A percentile compares a stretch with the other conserved stretches of the same genome.
phyloP scores from a whole-genome alignment of 495 filamentous ascomycete genomes.

The Talaromyces proteolyticus region DNA sequence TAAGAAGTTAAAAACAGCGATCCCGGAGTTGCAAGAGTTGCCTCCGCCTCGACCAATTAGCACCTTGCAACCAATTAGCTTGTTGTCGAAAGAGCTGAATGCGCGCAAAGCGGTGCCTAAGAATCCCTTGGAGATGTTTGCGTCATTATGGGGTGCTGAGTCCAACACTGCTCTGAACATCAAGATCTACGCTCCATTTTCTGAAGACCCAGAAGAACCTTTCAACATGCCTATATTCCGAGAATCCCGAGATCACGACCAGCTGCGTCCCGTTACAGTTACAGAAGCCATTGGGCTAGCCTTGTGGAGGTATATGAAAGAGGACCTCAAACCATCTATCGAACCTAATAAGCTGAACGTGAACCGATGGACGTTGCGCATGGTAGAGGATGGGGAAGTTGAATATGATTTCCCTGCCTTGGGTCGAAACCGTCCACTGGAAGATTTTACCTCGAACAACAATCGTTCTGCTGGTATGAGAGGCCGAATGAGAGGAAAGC shows the following conservation, averaged over 20 bases:
- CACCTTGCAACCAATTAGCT: slow-evolving; percentile 70
- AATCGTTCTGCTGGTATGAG: slow-evolving; percentile 60
- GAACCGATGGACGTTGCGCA: slow-evolving; percentile 86
- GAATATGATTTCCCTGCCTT: slow-evolving; percentile 93
- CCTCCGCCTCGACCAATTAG: slow-evolving; percentile 91
- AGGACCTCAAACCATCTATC: slow-evolving; percentile 68
- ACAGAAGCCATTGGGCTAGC: slow-evolving; percentile 86
- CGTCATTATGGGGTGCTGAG: slow-evolving; percentile 79
- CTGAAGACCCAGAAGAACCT: slow-evolving; percentile 58
- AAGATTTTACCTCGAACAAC: slow-evolving; percentile 87
- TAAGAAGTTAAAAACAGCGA: slow-evolving; percentile 52
- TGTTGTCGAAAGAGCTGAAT: slow-evolving; percentile 65
- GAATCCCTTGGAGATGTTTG: slow-evolving; percentile 80
- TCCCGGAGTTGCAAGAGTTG: slow-evolving; percentile 64
- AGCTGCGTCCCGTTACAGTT: slow-evolving; percentile 66
- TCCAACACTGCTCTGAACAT: slow-evolving; percentile 76
- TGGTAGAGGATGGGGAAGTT: slow-evolving; percentile 94
- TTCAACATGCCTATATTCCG: slow-evolving; percentile 75
- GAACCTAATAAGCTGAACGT: slow-evolving; percentile 67
- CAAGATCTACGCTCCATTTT: slow-evolving; percentile 84
- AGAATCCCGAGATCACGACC: slow-evolving; percentile 66
- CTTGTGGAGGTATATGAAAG: slow-evolving; percentile 81
- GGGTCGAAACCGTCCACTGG: slow-evolving; percentile 69
- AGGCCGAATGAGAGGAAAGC: slow-evolving; percentile 68
- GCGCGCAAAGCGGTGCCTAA: slow-evolving; percentile 73